Evolutionary conservation across 768 basidiomycete genomes (phyloP).

Genomic region (Leccinum disarticulatum): DNA sequence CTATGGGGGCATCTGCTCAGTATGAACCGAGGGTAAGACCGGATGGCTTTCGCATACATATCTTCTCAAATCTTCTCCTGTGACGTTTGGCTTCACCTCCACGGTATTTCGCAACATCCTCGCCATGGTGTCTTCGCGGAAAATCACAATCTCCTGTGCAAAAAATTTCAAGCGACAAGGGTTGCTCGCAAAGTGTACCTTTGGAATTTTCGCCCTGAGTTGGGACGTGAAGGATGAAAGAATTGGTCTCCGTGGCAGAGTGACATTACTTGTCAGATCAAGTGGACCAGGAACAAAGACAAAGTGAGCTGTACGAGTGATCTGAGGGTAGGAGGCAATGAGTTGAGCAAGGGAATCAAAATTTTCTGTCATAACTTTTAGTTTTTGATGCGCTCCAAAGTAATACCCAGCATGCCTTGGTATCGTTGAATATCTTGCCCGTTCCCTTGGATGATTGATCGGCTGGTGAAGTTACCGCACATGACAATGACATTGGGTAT

Average conservation of each 20-base stretch:
- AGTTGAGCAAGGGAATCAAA: constrained; percentile 87
- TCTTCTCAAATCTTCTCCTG: constrained; percentile 80
- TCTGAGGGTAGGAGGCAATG: constrained; percentile 74
- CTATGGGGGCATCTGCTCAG: constrained; percentile 39
- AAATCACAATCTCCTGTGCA: constrained; percentile 92
- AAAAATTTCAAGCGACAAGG: constrained; percentile 96
- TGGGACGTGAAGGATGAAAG: constrained; percentile 72
- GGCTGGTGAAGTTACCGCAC: constrained; percentile 93
- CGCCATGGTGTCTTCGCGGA: constrained; percentile 90
- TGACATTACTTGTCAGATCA: constrained; percentile 80
- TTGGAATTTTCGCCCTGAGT: constrained; percentile 71
- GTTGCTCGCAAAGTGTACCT: constrained; percentile 81
- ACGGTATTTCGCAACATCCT: constrained; percentile 91
- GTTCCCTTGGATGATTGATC: constrained; percentile 75
- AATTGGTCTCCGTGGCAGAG: constrained; percentile 79
- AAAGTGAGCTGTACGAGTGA: constrained; percentile 82
- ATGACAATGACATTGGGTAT: constrained; percentile 88
- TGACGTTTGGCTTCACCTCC: constrained; percentile 78
- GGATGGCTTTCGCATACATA: constrained; percentile 57
- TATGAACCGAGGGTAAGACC: neutral
- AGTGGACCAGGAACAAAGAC: constrained; percentile 93
- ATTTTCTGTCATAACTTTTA: constrained; percentile 55
- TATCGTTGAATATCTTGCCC: constrained; percentile 79
- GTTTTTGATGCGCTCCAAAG: neutral
- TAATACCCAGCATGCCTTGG: constrained; percentile 55